phyloP scores from a whole-genome alignment of 768 basidiomycete species.

The Russula griseocarnosa region DNA sequence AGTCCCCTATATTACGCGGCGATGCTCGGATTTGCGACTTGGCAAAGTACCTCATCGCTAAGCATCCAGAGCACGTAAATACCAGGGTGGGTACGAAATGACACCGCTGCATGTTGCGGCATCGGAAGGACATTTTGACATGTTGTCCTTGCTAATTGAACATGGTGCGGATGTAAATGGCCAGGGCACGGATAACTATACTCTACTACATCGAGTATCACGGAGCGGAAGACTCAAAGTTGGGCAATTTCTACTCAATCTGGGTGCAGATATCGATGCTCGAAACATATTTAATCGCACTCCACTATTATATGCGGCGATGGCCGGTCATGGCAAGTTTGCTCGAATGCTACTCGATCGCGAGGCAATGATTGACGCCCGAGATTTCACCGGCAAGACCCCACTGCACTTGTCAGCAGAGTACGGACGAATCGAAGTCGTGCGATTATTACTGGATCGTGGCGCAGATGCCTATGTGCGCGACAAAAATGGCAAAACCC shows the following conservation, averaged over 20 bases:
- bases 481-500: too few species aligned
- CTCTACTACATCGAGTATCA: not conserved
- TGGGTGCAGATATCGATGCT: not conserved
- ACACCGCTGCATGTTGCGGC: not conserved
- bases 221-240: not conserved
- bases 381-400: fast-evolving
- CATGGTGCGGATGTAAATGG: not conserved
- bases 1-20: not conserved
- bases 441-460: too few species aligned
- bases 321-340: not conserved
- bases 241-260: not conserved
- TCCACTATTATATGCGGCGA: not conserved
- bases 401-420: not conserved
- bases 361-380: not conserved
- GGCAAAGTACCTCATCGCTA: not conserved
- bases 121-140: not conserved
- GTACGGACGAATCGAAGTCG: too few species aligned
- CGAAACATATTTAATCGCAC: not conserved
- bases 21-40: not conserved
- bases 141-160: not conserved
- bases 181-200: not conserved
- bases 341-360: conserved; percentile 1
- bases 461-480: too few species aligned
- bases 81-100: not conserved
- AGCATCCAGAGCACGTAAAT: not conserved